Evolutionary conservation across 768 basidiomycete genomes (phyloP), one percentile per base, ranked within the genome.

Genomic region (Hygrocybe coccinea): DNA sequence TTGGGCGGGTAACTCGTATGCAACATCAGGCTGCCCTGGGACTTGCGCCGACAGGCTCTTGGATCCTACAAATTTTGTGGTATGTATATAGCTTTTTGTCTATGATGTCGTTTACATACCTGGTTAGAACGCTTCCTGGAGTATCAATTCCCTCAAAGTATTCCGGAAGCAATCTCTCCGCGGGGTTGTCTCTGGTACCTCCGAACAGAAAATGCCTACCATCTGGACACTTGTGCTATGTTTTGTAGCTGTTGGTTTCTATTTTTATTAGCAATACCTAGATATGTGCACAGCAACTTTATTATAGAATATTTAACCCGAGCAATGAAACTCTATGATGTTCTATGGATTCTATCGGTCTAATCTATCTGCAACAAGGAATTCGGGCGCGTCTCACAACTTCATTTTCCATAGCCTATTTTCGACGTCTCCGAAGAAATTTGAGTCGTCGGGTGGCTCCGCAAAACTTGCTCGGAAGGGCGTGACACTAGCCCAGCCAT

Each of bases 1-100:
- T 69, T 90, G 89, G 89, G 89, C 89, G 14, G 89, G 88, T 24
- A 89, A 89, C 65, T 84, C 86, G 4, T 90, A 90, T 62, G 78
- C 81, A 4, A 86, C 86, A 9, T 84, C 78, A 1, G 79, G 79
- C 17, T 91, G 89, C 60, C 87, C 89, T 5, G 89, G 88, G 38
- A 85, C 86, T 29, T 91, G 89, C 62, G 64, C 76, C 17, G 76
- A 79, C 10, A 75, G 75, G 55, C 65, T 91, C 36, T 82, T 77
- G 76, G 75, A 89, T 64, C 88, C 89, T 1, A 64, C 64, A 2
- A 90, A 89, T 65, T 91, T 91, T 61, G 82, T 78, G 64, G 89
- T 84, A 70, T 50, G 84, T 69, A 19, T 37, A 19, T 29, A n/a
- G 7, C 22, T 15, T 12, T 21, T 43, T 14, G 21, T 49, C 55